Evolutionary conservation across 2,329 filamentous ascomycete species (phyloP).

Genomic region (Talaromyces sp.): DNA sequence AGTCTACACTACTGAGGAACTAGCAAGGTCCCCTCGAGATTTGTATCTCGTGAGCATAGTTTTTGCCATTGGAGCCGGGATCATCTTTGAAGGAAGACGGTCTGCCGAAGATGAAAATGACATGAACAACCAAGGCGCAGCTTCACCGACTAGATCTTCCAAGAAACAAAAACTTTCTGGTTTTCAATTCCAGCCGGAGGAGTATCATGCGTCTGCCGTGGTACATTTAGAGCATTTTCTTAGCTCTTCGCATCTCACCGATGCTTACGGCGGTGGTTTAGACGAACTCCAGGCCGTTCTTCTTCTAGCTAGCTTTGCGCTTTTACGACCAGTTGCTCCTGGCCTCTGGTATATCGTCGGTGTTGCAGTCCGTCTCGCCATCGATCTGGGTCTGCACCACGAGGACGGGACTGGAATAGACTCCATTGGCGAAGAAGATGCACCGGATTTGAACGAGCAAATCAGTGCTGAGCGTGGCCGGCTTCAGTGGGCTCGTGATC

Average conservation of each 20-base stretch:
- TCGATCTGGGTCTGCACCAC: conserved; percentile 88
- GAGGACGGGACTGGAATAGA: conserved; percentile 74
- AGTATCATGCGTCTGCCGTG: conserved; percentile 93
- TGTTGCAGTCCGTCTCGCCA: conserved; percentile 81
- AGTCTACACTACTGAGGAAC: conserved; percentile 67
- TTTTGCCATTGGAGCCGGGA: conserved; percentile 90
- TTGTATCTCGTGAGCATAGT: conserved; percentile 97
- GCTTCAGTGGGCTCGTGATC: conserved; percentile 78
- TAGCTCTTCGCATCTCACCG: conserved; percentile 56
- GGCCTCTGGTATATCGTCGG: conserved; percentile 97
- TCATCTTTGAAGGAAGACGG: conserved; percentile 64
- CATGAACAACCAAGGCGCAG: conserved; percentile 13
- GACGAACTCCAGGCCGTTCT: conserved; percentile 94
- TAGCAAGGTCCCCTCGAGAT: conserved; percentile 68
- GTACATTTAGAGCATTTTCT: conserved; percentile 85
- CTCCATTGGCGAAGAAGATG: conserved; percentile 38
- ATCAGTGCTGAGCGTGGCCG: conserved; percentile 57
- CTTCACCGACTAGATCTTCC: conserved; percentile 25
- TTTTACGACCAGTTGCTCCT: conserved; percentile 84
- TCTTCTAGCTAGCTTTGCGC: conserved; percentile 82
- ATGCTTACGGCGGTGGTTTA: conserved; percentile 77
- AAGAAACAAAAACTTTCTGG: conserved; percentile 52
- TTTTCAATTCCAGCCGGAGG: conserved; percentile 75
- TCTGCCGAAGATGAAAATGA: conserved; percentile 23
- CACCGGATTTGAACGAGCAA: conserved; percentile 16